phyloP scores from a whole-genome alignment of 768 basidiomycete species.

The Lanmaoa pseudosensibilis region DNA sequence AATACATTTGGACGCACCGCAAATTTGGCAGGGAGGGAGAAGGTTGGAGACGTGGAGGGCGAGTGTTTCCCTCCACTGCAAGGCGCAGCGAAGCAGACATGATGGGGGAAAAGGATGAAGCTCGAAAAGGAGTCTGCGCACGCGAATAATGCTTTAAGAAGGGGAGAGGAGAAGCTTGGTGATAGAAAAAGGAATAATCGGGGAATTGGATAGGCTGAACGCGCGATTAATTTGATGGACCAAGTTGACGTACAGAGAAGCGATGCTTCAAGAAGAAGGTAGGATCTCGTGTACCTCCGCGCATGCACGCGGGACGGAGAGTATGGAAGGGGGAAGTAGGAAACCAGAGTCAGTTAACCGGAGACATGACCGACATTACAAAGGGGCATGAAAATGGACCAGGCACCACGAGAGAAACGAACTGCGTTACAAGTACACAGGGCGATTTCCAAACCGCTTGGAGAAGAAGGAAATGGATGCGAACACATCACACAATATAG shows the following conservation, averaged over 20 bases:
- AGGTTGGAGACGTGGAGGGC: conserved; percentile 55
- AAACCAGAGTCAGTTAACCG: conserved; percentile 16
- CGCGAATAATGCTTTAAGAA: conserved; percentile 33
- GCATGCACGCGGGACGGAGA: conserved; percentile 21
- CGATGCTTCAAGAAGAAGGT: conserved; percentile 17
- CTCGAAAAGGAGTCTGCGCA: conserved; percentile 32
- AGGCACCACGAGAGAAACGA: conserved; percentile 10
- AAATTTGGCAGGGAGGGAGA: conserved; percentile 73
- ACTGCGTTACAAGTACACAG: conserved; percentile 2
- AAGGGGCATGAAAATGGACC: conserved; percentile 5
- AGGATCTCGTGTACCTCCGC: conserved; percentile 27
- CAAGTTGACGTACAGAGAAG: conserved; percentile 40
- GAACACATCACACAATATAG: conserved; percentile 13
- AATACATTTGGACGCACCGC: conserved; percentile 41
- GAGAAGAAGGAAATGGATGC: conserved; percentile 1
- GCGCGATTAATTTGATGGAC: conserved; percentile 33
- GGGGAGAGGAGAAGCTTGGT: conserved; percentile 31
- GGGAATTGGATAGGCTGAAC: conserved; percentile 32
- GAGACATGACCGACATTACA: conserved; percentile 4
- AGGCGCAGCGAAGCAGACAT: conserved; percentile 29
- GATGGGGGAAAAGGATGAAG: conserved; percentile 26
- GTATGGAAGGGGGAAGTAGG: conserved; percentile 18
- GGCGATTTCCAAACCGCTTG: conserved; percentile 1
- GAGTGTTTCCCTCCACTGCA: conserved; percentile 22
- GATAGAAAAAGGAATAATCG: conserved; percentile 36